Conservation (phyloP, 768 basidiomycete genomes). For the Hygrocybe punicea region DNA sequence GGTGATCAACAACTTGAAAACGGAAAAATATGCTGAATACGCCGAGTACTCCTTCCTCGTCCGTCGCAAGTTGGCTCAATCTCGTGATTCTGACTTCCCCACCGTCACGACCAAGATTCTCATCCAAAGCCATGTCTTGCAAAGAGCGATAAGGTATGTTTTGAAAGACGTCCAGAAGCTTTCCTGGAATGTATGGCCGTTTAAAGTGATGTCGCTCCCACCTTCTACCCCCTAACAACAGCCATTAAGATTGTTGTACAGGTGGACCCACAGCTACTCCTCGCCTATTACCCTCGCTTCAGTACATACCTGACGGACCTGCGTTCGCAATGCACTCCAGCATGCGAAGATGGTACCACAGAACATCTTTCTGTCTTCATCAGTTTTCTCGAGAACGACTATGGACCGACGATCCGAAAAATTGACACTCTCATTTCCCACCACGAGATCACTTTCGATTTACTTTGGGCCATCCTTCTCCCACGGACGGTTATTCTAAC, state of each 20-base stretch:
- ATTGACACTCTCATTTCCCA: constrained; percentile 48
- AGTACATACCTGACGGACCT: constrained; percentile 41
- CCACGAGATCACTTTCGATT: constrained; percentile 55
- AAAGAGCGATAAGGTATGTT: neutral
- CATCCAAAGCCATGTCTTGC: neutral
- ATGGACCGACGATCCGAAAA: constrained; percentile 43
- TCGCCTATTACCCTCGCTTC: constrained; percentile 50
- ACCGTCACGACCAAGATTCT: neutral
- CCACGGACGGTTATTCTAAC: constrained; percentile 50
- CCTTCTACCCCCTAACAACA: neutral
- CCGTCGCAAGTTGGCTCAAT: neutral
- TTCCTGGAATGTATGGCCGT: neutral
- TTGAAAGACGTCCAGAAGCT: neutral
- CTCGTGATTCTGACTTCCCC: neutral
- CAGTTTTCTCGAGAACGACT: constrained; percentile 47
- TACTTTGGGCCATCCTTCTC: constrained; percentile 55
- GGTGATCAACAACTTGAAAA: neutral
- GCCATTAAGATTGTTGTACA: constrained; percentile 17
- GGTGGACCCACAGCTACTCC: constrained; percentile 55
- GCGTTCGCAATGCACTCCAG: constrained; percentile 26
- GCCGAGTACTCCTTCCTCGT: neutral
- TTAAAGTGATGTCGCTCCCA: neutral
- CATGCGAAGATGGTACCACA: constrained; percentile 33
- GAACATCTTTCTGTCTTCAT: constrained; percentile 50
- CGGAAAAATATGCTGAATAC: neutral